Base-by-base conservation (phyloP, 106 monocot species). In the Allium sativum region DNA sequence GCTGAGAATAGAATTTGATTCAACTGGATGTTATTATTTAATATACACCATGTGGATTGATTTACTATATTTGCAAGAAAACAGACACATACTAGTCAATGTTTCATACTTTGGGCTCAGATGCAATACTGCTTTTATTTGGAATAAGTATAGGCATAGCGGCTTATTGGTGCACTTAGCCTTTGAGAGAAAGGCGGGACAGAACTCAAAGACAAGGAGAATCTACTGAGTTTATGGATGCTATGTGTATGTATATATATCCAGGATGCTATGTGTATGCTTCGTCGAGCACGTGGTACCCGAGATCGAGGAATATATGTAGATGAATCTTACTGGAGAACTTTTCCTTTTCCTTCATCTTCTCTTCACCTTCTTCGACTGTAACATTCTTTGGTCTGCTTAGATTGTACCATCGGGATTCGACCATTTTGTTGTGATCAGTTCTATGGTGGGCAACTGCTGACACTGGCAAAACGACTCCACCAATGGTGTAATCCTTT, bases 401-500 rank as follows among this genome's bases (percentile, higher is more conserved):
- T 3, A 57, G 19, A 22, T 57, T 57, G 6, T 18, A 57, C 56
- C 56, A 57, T 31, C 56, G 13, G 19, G 18, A 8, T 31, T 57
- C 56, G 16, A 57, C 21, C 20, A 20, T 6, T 31, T 57, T 57
- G 18, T 21, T 57, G 20, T 18, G 6, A 18, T 57, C 56, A 4
- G 56, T 57, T 8, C 56, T 18, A 8, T 21, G 9, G 18, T 18
- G 18, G 7, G 56, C 56, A 20, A n/a, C n/a, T n/a, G 21, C 21
- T 7, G 56, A 21, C 18, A 57, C 56, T 7, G 21, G 21, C 9
- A 57, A 16, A 12, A 54, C 9, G 18, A 54, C 53, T 13, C 79
- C 69, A 64, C 82, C 93, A 31, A 93, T 44, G 0, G 73, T 69
- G 68, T 82, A 84, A 41, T 82, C 81, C 59, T 77, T 75, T 51